Evolutionary conservation across 2,329 filamentous ascomycete species (phyloP), one percentile per base, ranked within the genome.

Genomic region (Aspergillus melleus): DNA sequence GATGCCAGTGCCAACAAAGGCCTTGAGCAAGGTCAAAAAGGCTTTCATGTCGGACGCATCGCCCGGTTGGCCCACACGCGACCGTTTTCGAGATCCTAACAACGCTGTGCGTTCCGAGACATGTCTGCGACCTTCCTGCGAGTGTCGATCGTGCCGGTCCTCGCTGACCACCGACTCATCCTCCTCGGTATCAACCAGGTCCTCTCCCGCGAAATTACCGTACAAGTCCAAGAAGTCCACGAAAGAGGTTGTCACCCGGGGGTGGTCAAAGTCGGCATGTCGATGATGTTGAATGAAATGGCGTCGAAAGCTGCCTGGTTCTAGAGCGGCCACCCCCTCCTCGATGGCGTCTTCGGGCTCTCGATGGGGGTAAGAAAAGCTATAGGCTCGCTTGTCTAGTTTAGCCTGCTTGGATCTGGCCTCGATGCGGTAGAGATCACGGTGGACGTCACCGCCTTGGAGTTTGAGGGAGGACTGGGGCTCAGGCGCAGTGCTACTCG

Each of bases 1-100:
- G 72, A 92, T 92, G 61, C 90, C 90, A 0, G 90, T 92, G 52
- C 90, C 90, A 55, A 92, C 84, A 68, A 92, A 92, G 1, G 90
- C 89, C 73, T 92, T 92, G 54, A 92, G 79, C 10, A 92, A 79
- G 0, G 89, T 92, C 73, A 92, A 91, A 75, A 92, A 92, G 0
- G 90, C 88, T 77, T 90, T 90, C 44, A 83, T 76, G n/a, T 84
- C 88, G 55, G 84, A 83, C 2, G 90, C 88, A 67, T 90, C 87
- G 20, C 87, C 88, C 39, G 83, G 78, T 61, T 74, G 79, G 53
- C 66, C 67, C 24, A 65, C 68, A 22, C 82, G 76, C 1, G 85
- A 81, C 65, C 79, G 85, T 69, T 79, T 83, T 14, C 84, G 64
- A 14, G 83, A 79, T 6, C 79, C 78, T n/a, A 89, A 79, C 16